Evolutionary conservation across 1,139 yeast genomes (phyloP).

Genomic region (Chernovozyma sophiae-reginae): DNA sequence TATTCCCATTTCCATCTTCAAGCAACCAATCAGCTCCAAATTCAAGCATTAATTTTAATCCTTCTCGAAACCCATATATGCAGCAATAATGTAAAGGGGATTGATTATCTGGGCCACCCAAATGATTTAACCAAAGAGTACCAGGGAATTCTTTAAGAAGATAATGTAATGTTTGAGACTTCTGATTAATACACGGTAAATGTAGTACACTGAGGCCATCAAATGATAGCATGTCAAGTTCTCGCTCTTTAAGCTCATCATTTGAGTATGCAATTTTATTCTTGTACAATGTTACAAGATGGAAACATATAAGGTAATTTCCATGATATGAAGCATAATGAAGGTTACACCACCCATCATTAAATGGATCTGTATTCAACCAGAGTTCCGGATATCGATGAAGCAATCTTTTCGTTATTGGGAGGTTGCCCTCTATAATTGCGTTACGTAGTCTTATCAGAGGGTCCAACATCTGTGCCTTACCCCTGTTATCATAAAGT

Average conservation of each 20-base stretch:
- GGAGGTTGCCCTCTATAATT: constrained; percentile 63
- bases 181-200: constrained; percentile 58
- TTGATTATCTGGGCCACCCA: constrained; percentile 49
- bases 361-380: constrained; percentile 61
- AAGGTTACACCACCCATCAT: constrained; percentile 83
- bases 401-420: constrained; percentile 68
- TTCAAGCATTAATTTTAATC: constrained; percentile 66
- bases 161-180: constrained; percentile 77
- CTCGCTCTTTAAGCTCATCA: constrained; percentile 9
- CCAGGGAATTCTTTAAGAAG: constrained; percentile 77
- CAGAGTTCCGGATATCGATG: constrained; percentile 72
- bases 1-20: constrained; percentile 63
- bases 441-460: constrained; percentile 70
- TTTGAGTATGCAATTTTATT: constrained; percentile 12
- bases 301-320: constrained; percentile 71
- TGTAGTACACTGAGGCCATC: constrained; percentile 73
- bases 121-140: constrained; percentile 51
- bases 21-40: constrained; percentile 73
- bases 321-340: constrained; percentile 88
- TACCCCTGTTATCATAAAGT: too few species aligned
- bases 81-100: constrained; percentile 80
- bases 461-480: constrained; percentile 67
- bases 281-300: constrained; percentile 35
- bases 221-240: constrained; percentile 49
- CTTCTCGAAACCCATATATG: constrained; percentile 61